These are phyloP conservation scores for Sugiyamaella pinicola DNA, from an alignment of 1,139 yeast species.

Conservation along the genomic window DNA sequence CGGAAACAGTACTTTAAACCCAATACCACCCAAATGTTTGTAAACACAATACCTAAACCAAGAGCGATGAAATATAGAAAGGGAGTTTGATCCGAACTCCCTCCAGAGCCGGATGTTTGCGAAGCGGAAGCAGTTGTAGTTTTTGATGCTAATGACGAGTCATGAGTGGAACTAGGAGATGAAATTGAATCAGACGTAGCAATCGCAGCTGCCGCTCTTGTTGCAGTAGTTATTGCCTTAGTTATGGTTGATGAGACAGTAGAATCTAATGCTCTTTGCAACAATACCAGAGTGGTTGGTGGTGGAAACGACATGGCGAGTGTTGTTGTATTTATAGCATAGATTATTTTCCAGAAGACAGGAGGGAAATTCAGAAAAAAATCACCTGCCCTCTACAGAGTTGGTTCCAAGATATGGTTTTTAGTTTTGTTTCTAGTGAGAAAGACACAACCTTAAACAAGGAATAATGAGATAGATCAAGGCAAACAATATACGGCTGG, in stretches of 20 bases:
- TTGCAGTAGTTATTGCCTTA: background rate
- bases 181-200: background rate
- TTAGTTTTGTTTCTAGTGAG: background rate
- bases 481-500: background rate
- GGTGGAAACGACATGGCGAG: background rate
- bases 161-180: background rate
- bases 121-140: constrained; percentile 19
- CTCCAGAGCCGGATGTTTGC: constrained; percentile 10
- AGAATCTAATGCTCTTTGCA: background rate
- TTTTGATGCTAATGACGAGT: constrained; percentile 6
- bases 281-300: background rate
- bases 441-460: background rate
- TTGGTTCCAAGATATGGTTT: background rate
- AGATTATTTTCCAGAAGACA: background rate
- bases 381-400: background rate
- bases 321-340: background rate
- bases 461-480: background rate
- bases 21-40: constrained; percentile 43
- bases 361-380: background rate
- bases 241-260: background rate
- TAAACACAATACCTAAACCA: constrained; percentile 45
- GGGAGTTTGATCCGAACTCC: constrained; percentile 31
- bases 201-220: background rate
- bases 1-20: constrained; percentile 44
- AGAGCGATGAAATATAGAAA: constrained; percentile 45